Base-by-base conservation (phyloP, 805 yeast genomes). In the Grigorovia humatica region DNA sequence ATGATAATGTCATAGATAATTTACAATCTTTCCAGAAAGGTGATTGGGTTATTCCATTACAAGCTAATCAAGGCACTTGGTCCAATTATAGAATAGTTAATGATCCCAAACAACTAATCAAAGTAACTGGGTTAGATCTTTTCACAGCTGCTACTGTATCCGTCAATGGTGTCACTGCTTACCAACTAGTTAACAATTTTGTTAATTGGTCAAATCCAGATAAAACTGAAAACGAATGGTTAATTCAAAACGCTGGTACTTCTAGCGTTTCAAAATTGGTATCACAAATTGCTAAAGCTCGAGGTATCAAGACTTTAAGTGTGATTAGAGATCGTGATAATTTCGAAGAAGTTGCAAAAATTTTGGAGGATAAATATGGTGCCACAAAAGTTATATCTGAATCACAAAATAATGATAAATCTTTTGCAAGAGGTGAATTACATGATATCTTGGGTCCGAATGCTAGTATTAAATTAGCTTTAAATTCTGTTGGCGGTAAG, bases 171-270 rank as follows among this genome's bases (percentile, higher is more conserved):
- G 77, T 86, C 48, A 88, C 96, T 9, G 99, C 98, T 0, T 88
- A 81, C 61, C 86, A 88, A 68, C 78, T 93, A 86, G 82, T 91
- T 55, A 80, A 84, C 17, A 78, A 83, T 67, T 85, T 80, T 66
- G 64, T 70, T 5, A 49, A 62, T 17, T 65, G 73, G 65, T 38
- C 42, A 3, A 15, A 13, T 15, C n/a, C n/a, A 12, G 55, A 57
- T 7, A 9, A 40, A 9, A 35, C 48, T n/a, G 58, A 54, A 5
- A 73, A 72, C 43, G 90, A 90, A 66, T 93, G 96, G 96, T 79
- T 93, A 56, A 82, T 93, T 55, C 98, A 93, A 70, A 93, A 91
- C 62, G 99, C 96, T 35, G 98, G 96, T 40, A 93, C 88, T 58
- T 88, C 96, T 8, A 95, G 93, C 30, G 99, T 93, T 11, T 96